A percentile compares a stretch with the other conserved stretches of the same genome.
Conservation (phyloP, 2,329 filamentous ascomycete species). For the Myotisia sp. region DNA sequence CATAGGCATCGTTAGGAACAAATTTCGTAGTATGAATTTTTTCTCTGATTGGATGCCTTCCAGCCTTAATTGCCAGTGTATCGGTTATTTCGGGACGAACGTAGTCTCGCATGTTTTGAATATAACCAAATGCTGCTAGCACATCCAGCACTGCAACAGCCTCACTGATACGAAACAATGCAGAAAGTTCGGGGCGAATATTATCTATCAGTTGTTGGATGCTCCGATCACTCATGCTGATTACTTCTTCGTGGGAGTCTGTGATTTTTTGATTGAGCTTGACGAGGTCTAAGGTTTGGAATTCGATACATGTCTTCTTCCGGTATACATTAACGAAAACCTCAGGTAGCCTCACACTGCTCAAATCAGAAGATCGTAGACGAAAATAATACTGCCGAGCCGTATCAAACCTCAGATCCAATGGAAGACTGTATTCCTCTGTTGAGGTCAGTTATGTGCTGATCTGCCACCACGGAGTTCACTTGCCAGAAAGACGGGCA, state of each 20-base stretch:
- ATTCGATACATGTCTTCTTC: slow-evolving; percentile 66
- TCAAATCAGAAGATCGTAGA: slow-evolving; percentile 48
- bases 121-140: slow-evolving; percentile 60
- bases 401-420: slow-evolving; percentile 62
- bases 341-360: slow-evolving; percentile 45
- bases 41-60: slow-evolving; percentile 66
- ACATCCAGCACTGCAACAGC: slow-evolving; percentile 78
- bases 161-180: slow-evolving; percentile 73
- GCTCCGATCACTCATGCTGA: slow-evolving; percentile 65
- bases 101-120: slow-evolving; percentile 54
- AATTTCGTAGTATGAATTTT: slow-evolving; percentile 55
- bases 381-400: slow-evolving; percentile 67
- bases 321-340: slow-evolving; percentile 63
- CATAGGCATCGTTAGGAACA: slow-evolving; percentile 82
- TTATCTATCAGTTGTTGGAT: slow-evolving; percentile 56
- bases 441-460: slow-evolving; percentile 13
- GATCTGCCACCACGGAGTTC: slow-evolving; percentile 3
- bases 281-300: slow-evolving; percentile 69
- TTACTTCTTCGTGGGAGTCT: slow-evolving; percentile 69
- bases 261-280: slow-evolving; percentile 66
- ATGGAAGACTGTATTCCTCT: slow-evolving; percentile 45
- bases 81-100: slow-evolving; percentile 54
- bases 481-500: slow-evolving; percentile 48
- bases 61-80: slow-evolving; percentile 57
- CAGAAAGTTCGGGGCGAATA: slow-evolving; percentile 57